Evolutionary conservation across 441 rosid genomes (phyloP).

Genomic region (Sinapis alba): DNA sequence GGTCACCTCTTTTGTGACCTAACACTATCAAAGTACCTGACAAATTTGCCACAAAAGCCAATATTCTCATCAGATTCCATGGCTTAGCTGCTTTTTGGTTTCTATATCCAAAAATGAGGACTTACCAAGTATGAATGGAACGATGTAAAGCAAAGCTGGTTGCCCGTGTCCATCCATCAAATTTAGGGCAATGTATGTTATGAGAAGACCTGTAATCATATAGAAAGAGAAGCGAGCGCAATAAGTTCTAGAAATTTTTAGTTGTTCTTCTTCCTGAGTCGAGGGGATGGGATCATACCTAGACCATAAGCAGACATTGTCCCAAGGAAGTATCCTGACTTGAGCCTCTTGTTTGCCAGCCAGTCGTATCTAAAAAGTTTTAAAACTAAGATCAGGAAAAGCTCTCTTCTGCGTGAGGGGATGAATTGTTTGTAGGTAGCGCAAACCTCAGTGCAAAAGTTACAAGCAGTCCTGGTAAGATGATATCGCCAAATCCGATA

Average conservation of each 20-base stretch:
- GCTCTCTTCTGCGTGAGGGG: neutral
- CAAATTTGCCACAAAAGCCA: neutral
- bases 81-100: neutral
- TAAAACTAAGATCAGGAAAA: conserved; percentile 26
- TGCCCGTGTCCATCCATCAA: conserved; percentile 88
- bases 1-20: conserved; percentile 90
- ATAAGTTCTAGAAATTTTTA: neutral
- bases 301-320: conserved; percentile 93
- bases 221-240: neutral
- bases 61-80: neutral
- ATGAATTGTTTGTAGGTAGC: neutral
- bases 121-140: conserved; percentile 79
- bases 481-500: conserved; percentile 80
- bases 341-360: conserved; percentile 81
- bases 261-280: no score
- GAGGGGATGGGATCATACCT: conserved; percentile 49
- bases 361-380: conserved; percentile 68
- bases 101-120: neutral
- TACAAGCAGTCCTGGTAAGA: conserved; percentile 70
- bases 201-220: conserved; percentile 52
- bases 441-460: conserved; percentile 72
- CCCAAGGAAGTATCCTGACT: conserved; percentile 89
- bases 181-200: conserved; percentile 70
- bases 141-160: conserved; percentile 76
- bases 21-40: conserved; percentile 78